Conservation (phyloP, 495 filamentous ascomycete species). For the Cladorrhinum samala region DNA sequence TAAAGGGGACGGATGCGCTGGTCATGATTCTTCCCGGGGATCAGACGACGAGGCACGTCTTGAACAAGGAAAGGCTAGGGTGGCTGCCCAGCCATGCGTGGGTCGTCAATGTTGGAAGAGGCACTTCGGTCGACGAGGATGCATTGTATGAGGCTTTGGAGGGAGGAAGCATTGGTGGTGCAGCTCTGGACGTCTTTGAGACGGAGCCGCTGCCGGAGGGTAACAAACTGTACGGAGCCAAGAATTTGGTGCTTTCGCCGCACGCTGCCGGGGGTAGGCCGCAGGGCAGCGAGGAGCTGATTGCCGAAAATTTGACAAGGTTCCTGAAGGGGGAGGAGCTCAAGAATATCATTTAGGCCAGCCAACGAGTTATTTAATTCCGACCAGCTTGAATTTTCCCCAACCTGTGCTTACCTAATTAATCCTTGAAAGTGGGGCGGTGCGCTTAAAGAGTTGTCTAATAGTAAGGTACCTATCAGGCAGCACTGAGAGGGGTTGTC, state of each 20-base stretch:
- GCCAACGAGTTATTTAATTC: background rate
- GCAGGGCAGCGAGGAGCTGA: slow-evolving; percentile 46
- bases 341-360: slow-evolving; percentile 47
- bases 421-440: no score
- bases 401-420: no score
- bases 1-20: slow-evolving; percentile 64
- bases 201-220: slow-evolving; percentile 54
- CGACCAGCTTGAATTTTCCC: background rate
- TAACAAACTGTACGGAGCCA: slow-evolving; percentile 33
- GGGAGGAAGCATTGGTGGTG: slow-evolving; percentile 57
- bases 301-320: slow-evolving; percentile 47
- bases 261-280: slow-evolving; percentile 49
- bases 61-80: slow-evolving; percentile 56
- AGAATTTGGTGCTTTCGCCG: slow-evolving; percentile 38
- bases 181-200: slow-evolving; percentile 76
- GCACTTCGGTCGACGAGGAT: slow-evolving; percentile 72
- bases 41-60: slow-evolving; percentile 65
- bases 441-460: no score
- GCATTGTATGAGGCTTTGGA: slow-evolving; percentile 69
- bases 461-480: no score
- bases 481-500: no score
- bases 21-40: slow-evolving; percentile 66
- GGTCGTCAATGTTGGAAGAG: slow-evolving; percentile 77
- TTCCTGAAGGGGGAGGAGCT: slow-evolving; percentile 49
- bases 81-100: slow-evolving; percentile 75